Evolutionary conservation across 768 basidiomycete species (phyloP).

Genomic region (Psilocybe cyanescens): DNA sequence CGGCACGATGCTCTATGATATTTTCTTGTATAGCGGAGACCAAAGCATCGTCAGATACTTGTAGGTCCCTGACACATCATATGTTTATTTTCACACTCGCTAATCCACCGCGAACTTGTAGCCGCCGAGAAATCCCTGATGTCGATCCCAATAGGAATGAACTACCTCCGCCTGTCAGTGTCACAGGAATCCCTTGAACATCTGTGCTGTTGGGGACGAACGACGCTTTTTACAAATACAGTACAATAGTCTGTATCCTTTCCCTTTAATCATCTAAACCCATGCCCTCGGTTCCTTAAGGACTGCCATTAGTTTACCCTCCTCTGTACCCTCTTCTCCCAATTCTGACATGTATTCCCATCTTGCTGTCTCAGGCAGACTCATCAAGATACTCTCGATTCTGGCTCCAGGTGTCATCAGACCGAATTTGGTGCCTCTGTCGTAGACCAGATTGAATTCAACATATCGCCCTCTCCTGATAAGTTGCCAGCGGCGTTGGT

Average conservation of each 20-base stretch:
- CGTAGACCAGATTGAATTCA: slow-evolving; percentile 90
- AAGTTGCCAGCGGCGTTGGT: slow-evolving; percentile 90
- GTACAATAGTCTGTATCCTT: neutral
- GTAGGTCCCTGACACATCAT: slow-evolving; percentile 34
- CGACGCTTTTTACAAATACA: neutral
- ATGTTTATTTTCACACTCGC: neutral
- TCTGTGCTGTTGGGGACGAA: neutral
- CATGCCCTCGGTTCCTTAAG: slow-evolving; percentile 69
- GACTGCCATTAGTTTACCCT: slow-evolving; percentile 64
- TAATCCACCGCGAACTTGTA: neutral
- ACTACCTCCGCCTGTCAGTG: neutral
- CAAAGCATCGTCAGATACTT: slow-evolving; percentile 58
- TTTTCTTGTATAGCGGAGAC: slow-evolving; percentile 37
- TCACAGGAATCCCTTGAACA: too few species aligned
- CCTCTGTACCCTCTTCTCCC: slow-evolving; percentile 67
- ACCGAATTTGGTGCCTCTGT: slow-evolving; percentile 89
- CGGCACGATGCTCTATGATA: slow-evolving; percentile 61
- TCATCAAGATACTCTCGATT: slow-evolving; percentile 92
- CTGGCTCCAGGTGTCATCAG: slow-evolving; percentile 83
- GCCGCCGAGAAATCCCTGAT: neutral
- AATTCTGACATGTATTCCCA: slow-evolving; percentile 91
- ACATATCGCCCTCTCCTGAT: slow-evolving; percentile 91
- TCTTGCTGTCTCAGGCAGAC: slow-evolving; percentile 81
- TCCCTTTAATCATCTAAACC: slow-evolving; percentile 37
- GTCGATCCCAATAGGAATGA: neutral